These are phyloP conservation scores for Calonectria multiphialidica DNA, from an alignment of 2,329 filamentous ascomycete genomes.

Conservation along the genomic window DNA sequence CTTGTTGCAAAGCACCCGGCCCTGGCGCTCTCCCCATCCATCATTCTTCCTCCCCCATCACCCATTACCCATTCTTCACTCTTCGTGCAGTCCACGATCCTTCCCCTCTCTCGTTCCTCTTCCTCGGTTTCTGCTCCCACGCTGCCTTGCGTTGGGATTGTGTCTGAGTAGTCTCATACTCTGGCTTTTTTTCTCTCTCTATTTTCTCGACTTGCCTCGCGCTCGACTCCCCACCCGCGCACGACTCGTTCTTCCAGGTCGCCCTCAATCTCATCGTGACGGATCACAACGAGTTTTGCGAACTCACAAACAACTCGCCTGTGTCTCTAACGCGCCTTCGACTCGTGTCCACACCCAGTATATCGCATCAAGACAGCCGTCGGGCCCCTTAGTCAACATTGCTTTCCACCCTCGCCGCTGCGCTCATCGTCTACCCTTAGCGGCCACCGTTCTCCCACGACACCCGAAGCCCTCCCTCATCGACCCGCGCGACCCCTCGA, in stretches of 20 bases:
- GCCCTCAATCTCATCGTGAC: slow-evolving; percentile 43
- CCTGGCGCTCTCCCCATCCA: slow-evolving; percentile 53
- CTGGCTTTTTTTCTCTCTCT: slow-evolving; percentile 25
- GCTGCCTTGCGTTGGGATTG: slow-evolving; percentile 35
- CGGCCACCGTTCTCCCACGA: slow-evolving; percentile 25
- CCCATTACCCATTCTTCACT: slow-evolving; percentile 49
- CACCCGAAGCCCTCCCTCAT: slow-evolving; percentile 28
- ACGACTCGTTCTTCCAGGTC: slow-evolving; percentile 40
- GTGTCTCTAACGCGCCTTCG: slow-evolving; percentile 38
- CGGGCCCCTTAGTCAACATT: slow-evolving; percentile 22
- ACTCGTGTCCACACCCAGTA: slow-evolving; percentile 33
- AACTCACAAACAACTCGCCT: slow-evolving; percentile 44
- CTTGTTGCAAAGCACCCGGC: slow-evolving; percentile 46
- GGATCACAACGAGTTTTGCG: slow-evolving; percentile 47
- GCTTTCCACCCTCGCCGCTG: slow-evolving; percentile 27
- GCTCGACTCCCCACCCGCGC: slow-evolving; percentile 37
- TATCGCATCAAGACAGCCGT: slow-evolving; percentile 25
- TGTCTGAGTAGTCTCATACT: slow-evolving; percentile 43
- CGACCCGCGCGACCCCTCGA: slow-evolving; percentile 33
- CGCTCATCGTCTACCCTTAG: slow-evolving; percentile 37
- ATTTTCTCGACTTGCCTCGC: slow-evolving; percentile 21
- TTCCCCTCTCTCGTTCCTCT: slow-evolving; percentile 35
- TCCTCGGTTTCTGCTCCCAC: slow-evolving; percentile 31
- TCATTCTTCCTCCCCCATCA: slow-evolving; percentile 47
- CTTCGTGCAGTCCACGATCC: slow-evolving; percentile 50